Evolutionary conservation across 2,329 filamentous ascomycete species (phyloP).

Genomic region (Zymoseptoria tritici): DNA sequence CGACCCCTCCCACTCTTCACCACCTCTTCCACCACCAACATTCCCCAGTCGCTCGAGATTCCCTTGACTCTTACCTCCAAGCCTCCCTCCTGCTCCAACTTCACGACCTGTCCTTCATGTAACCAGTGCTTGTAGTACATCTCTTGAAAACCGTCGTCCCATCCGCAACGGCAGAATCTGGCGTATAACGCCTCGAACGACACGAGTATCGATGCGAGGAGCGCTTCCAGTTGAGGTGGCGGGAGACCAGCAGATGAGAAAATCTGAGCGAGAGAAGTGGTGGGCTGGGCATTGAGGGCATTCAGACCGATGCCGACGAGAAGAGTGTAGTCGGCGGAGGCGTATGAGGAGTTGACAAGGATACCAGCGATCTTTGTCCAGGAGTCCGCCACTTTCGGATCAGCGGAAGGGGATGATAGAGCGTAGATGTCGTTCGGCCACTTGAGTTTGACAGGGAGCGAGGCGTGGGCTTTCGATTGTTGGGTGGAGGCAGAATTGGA

Average conservation of each 20-base stretch:
- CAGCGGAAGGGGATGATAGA: slow-evolving; percentile 23
- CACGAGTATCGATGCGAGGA: slow-evolving; percentile 74
- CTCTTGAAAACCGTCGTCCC: slow-evolving; percentile 63
- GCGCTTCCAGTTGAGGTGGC: slow-evolving; percentile 56
- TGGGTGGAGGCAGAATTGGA: slow-evolving; percentile 37
- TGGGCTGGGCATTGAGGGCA: slow-evolving; percentile 73
- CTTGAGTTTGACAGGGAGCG: slow-evolving; percentile 77
- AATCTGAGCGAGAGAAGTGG: slow-evolving; percentile 74
- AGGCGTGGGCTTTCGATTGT: slow-evolving; percentile 52
- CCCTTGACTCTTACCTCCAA: slow-evolving; percentile 70
- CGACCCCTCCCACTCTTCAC: slow-evolving; percentile 66
- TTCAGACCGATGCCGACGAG: slow-evolving; percentile 81
- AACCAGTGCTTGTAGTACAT: slow-evolving; percentile 81
- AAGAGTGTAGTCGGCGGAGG: slow-evolving; percentile 68
- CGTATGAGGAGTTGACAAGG: slow-evolving; percentile 80
- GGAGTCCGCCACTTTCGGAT: slow-evolving; percentile 52
- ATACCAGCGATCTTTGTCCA: slow-evolving; percentile 94
- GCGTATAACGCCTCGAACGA: slow-evolving; percentile 70
- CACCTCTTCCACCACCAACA: slow-evolving; percentile 78
- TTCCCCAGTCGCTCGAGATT: slow-evolving; percentile 85
- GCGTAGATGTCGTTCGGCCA: slow-evolving; percentile 88
- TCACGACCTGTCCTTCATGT: slow-evolving; percentile 61
- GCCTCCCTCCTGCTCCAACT: slow-evolving; percentile 72
- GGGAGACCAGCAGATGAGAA: slow-evolving; percentile 41
- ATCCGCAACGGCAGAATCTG: slow-evolving; percentile 67